Percentiles rank a stretch among this genome's conserved stretches.
phyloP scores from a whole-genome alignment of 208 protist genomes.

The Phytomonas francai region DNA sequence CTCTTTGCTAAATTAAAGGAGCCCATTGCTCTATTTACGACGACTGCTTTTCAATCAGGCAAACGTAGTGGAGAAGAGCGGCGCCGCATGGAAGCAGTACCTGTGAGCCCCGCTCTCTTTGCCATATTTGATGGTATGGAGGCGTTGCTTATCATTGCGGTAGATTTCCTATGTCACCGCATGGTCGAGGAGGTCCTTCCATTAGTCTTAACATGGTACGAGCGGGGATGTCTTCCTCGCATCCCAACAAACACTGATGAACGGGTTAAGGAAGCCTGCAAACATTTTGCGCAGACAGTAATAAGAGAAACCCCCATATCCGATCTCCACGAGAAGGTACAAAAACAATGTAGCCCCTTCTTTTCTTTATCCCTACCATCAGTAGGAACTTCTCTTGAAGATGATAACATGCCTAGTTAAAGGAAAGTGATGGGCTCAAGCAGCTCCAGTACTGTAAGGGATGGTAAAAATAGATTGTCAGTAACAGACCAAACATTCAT shows the following conservation, averaged over 20 bases:
- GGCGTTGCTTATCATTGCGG: constrained; percentile 40
- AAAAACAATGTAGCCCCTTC: not conserved
- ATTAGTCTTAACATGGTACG: constrained; percentile 64
- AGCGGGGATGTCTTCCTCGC: constrained; percentile 38
- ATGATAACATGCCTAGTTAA: not conserved
- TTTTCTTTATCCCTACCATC: not conserved
- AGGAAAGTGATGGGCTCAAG: not conserved
- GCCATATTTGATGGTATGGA: constrained; percentile 41
- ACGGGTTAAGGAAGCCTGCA: constrained; percentile 21
- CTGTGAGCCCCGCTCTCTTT: constrained; percentile 42
- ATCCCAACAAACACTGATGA: constrained; percentile 77
- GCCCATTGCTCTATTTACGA: constrained; percentile 42
- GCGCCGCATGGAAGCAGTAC: constrained; percentile 44
- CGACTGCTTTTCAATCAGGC: constrained; percentile 15
- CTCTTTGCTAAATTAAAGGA: constrained; percentile 66
- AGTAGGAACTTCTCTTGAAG: not conserved
- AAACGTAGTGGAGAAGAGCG: constrained; percentile 32
- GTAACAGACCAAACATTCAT: not conserved
- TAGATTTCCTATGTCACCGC: constrained; percentile 59
- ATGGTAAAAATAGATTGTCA: not conserved
- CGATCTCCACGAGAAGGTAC: not conserved
- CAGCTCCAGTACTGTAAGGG: not conserved
- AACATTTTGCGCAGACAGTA: constrained; percentile 2
- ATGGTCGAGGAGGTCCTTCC: constrained; percentile 76
- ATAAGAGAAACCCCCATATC: not conserved